Evolutionary conservation across 345 rosid genomes (phyloP).

Genomic region (Sonneratia alba): DNA sequence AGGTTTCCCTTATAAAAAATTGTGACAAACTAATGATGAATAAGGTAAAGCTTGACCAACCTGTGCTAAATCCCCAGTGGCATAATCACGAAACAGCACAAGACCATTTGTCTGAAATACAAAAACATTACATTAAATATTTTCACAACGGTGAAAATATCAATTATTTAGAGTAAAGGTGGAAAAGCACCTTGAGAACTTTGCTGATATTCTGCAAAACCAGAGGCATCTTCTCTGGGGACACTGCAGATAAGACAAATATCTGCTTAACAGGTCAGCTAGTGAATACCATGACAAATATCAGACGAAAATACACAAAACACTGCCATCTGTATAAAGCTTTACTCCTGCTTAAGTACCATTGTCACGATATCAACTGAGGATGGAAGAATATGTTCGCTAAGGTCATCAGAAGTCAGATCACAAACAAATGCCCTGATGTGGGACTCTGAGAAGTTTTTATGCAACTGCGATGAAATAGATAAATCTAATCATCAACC

Average conservation of each 20-base stretch:
- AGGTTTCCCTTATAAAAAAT: not conserved
- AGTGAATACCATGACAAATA: constrained; percentile 11
- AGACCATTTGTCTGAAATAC: constrained; percentile 62
- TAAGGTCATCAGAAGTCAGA: constrained; percentile 64
- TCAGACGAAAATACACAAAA: constrained; percentile 9
- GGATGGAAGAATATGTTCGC: constrained; percentile 57
- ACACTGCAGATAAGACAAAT: constrained; percentile 86
- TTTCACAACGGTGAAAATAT: not conserved
- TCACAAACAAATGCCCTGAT: constrained; percentile 68
- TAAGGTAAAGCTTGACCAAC: constrained; percentile 21
- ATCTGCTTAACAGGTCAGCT: constrained; percentile 72
- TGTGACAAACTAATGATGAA: not conserved
- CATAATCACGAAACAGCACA: constrained; percentile 82
- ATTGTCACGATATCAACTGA: constrained; percentile 83
- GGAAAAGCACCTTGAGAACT: constrained; percentile 57
- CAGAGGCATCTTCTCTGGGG: constrained; percentile 84
- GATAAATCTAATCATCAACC: not conserved
- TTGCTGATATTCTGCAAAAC: constrained; percentile 61
- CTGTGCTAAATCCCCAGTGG: constrained; percentile 91
- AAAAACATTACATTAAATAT: not conserved
- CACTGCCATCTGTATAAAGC: not conserved
- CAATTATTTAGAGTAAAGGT: not conserved
- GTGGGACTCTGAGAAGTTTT: constrained; percentile 51
- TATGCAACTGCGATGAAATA: constrained; percentile 53
- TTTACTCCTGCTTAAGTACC: constrained; percentile 34